Evolutionary conservation across 1,284 basidiomycete species (phyloP), one percentile per base, ranked within the genome.

Genomic region (Puccinia hordei): DNA sequence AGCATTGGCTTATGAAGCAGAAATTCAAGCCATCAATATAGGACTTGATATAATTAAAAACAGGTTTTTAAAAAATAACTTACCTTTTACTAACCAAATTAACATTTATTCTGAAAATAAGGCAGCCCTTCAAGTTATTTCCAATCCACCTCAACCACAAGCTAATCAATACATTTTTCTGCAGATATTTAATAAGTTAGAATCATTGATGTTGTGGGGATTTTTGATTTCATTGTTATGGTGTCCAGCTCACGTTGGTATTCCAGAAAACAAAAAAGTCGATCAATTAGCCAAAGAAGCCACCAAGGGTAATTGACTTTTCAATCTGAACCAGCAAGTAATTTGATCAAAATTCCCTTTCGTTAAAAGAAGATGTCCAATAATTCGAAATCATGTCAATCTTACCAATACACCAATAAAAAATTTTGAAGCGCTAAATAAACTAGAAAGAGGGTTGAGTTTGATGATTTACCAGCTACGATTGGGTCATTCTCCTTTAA

Each of bases 391-490:
- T 27, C 19, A 65, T 1, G 38, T 38, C 22, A 4, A 2, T 5
- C 15, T 65, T 27, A 3, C 55, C 22, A 65, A 35, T 38, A 13
- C 22, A 9, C 61, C 61, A 5, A 27, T 17, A 4, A 65, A 65
- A 65, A 71, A 49, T 4, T 46, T 71, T 19, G 8, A 44, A 3
- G 15, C 24, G n/a, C n/a, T n/a, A n/a, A n/a, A n/a, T n/a, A n/a
- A n/a, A n/a, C n/a, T n/a, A n/a, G n/a, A n/a, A n/a, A n/a, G n/a
- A n/a, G n/a, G n/a, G n/a, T n/a, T n/a, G n/a, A n/a, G n/a, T n/a
- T n/a, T n/a, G n/a, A n/a, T 24, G 30, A 71, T 71, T 24, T 51
- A 71, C 49, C 68, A 71, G 24, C 24, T 49, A 5, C 35, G 68
- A 46, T 4, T 24, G 27, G 35, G 24, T 6, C 72, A 73, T 44